Base-by-base conservation (phyloP, 192 early-diverging fungal species). In the Pilobolus umbonatus region DNA sequence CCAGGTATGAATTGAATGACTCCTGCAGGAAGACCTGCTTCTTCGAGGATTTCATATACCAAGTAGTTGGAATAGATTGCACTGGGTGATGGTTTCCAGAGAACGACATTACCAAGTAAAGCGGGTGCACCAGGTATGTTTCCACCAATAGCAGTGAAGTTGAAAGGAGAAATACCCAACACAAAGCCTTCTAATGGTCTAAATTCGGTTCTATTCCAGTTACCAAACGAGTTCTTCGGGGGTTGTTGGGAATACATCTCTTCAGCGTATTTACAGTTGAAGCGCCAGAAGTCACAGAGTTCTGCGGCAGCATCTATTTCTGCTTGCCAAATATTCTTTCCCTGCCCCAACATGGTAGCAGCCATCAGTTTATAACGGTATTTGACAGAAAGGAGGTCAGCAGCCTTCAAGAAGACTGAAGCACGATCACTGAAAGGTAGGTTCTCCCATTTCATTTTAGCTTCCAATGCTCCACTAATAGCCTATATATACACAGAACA, bases 221-320 rank as follows among this genome's bases (percentile, higher is more conserved):
- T 82, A 32, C 83, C 80, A 24, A 81, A 58, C 11, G 88, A 65
- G 79, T 96, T 95, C 77, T 87, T 85, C 58, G 89, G 82, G 30
- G 96, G 94, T 81, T 98, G 96, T 64, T 91, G 80, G 31, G 79
- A 71, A 73, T 98, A 98, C 45, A 98, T 87, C 65, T 98, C 90
- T 66, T 86, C 77, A 54, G 96, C 91, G 68, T 85, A 98, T 77
- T 92, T 88, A 61, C 82, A 84, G 80, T 95, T 95, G 78, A 96
- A 98, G 49, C 96, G 87, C 85, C 86, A 86, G 74, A 98, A 98
- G 69, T 98, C 96, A 26, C 76, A 82, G 17, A 95, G 77, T 74
- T 98, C 96, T 19, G 93, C 92, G 17, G 91, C 93, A n/a, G 94
- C 85, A 70, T 98, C 96, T 62, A 98, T 98, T 77, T 98, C 96